Percentiles rank a stretch among this genome's conserved stretches.
Conservation (phyloP, 306 rosid genomes). For the Castanea sativa region DNA sequence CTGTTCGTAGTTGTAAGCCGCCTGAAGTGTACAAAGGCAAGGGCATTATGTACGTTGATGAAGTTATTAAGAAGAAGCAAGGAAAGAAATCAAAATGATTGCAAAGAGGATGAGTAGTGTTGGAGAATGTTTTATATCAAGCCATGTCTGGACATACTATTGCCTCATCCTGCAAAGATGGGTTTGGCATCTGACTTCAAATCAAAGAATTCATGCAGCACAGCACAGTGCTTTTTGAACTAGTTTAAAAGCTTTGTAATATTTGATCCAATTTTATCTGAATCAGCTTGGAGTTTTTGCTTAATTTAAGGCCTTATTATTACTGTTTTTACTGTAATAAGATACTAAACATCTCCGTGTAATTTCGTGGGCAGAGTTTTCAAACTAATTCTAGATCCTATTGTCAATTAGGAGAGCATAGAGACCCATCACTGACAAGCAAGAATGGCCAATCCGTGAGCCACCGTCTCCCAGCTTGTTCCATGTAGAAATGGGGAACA, state of each 20-base stretch:
- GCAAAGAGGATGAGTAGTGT: neutral
- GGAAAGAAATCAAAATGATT: slow-evolving; percentile 84
- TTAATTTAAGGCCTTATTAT: neutral
- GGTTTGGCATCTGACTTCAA: neutral
- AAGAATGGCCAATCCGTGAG: neutral
- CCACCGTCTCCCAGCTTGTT: neutral
- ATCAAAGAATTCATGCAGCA: neutral
- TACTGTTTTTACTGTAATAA: neutral
- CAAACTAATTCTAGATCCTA: neutral
- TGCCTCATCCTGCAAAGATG: neutral
- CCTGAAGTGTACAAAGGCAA: slow-evolving; percentile 96
- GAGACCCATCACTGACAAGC: neutral
- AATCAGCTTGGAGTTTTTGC: neutral
- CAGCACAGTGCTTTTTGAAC: neutral
- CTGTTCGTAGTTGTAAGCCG: slow-evolving; percentile 78
- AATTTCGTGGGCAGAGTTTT: neutral
- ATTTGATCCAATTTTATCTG: neutral
- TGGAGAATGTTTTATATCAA: neutral
- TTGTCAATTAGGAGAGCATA: neutral
- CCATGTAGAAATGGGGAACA: no score
- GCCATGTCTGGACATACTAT: neutral
- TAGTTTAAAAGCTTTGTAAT: neutral
- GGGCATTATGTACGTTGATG: slow-evolving; percentile 82
- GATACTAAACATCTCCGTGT: neutral
- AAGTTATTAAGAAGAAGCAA: slow-evolving; percentile 74